Conservation (phyloP, 2,329 filamentous ascomycete genomes). For the Bipolaris bicolor region DNA sequence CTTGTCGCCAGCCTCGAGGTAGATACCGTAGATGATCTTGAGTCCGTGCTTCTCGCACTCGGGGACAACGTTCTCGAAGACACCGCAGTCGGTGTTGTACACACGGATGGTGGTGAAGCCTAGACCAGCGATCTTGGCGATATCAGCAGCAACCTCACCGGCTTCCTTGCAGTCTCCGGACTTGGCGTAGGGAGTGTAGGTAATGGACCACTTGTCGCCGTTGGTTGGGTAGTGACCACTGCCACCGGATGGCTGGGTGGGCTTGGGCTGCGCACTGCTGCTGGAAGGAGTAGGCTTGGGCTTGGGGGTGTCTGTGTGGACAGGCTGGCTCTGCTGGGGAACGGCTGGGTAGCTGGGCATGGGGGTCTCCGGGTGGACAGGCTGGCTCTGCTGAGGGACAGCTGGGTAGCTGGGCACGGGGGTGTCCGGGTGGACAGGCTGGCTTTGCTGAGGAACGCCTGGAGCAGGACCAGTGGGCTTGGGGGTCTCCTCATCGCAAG, state of each 20-base stretch:
- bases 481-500: slow-evolving; percentile 11
- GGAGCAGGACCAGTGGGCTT: slow-evolving; percentile 8
- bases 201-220: slow-evolving; percentile 56
- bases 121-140: slow-evolving; percentile 51
- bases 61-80: slow-evolving; percentile 74
- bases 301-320: slow-evolving; percentile 18
- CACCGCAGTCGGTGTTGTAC: slow-evolving; percentile 91
- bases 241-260: slow-evolving; percentile 33
- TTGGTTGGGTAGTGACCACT: slow-evolving; percentile 48
- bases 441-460: slow-evolving; percentile 2
- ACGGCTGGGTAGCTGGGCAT: slow-evolving; percentile 15
- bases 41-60: slow-evolving; percentile 71
- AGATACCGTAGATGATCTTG: slow-evolving; percentile 86
- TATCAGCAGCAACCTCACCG: slow-evolving; percentile 49
- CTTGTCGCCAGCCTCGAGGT: slow-evolving; percentile 68
- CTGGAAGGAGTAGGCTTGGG: slow-evolving; percentile 35
- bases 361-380: slow-evolving; percentile 18
- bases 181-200: slow-evolving; percentile 56
- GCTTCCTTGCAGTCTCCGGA: slow-evolving; percentile 53
- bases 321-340: slow-evolving; percentile 6
- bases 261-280: slow-evolving; percentile 36
- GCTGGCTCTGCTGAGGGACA: slow-evolving; percentile 9
- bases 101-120: slow-evolving; percentile 73
- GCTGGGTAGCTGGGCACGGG: slow-evolving; percentile 28
- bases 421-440: background rate